Percentiles rank a stretch among this genome's conserved stretches.
Conservation (phyloP, 202 grass and related monocot genomes). For the Schoenoplectus triqueter region DNA sequence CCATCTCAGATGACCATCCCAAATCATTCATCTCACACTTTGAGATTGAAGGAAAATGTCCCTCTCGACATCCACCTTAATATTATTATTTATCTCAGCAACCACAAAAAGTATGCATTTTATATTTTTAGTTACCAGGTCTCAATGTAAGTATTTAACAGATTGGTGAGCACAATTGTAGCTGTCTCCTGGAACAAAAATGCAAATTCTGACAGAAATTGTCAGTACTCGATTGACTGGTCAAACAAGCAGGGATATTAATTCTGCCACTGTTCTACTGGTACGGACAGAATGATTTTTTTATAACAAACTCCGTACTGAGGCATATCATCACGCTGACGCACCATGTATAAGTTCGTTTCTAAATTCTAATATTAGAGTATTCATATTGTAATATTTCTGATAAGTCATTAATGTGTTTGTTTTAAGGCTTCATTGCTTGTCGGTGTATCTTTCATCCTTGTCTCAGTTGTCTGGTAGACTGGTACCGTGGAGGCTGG, state of each 20-base stretch:
- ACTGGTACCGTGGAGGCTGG: not conserved
- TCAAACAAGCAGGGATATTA: slow-evolving; percentile 20
- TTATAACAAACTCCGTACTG: slow-evolving; percentile 20
- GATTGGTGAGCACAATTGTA: not conserved
- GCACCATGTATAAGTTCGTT: not conserved
- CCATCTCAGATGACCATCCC: not conserved
- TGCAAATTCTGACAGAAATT: slow-evolving; percentile 19
- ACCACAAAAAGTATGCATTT: not conserved
- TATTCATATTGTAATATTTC: not conserved
- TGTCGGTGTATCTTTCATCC: slow-evolving; percentile 6
- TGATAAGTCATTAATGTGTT: slow-evolving; percentile 29
- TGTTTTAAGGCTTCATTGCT: not conserved
- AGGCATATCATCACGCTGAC: not conserved
- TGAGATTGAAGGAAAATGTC: too few relatives aligned
- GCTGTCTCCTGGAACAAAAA: not conserved
- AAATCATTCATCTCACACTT: too few relatives aligned
- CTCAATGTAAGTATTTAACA: not conserved
- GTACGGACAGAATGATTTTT: slow-evolving; percentile 15
- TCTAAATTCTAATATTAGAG: too few relatives aligned
- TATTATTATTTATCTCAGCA: too few relatives aligned
- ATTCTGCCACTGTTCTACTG: not conserved
- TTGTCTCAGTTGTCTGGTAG: not conserved
- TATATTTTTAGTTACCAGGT: not conserved
- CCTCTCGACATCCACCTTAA: too few relatives aligned
- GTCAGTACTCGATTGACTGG: slow-evolving; percentile 20